phyloP scores from a whole-genome alignment of 2,329 filamentous ascomycete species.

The Penicillium sp. region DNA sequence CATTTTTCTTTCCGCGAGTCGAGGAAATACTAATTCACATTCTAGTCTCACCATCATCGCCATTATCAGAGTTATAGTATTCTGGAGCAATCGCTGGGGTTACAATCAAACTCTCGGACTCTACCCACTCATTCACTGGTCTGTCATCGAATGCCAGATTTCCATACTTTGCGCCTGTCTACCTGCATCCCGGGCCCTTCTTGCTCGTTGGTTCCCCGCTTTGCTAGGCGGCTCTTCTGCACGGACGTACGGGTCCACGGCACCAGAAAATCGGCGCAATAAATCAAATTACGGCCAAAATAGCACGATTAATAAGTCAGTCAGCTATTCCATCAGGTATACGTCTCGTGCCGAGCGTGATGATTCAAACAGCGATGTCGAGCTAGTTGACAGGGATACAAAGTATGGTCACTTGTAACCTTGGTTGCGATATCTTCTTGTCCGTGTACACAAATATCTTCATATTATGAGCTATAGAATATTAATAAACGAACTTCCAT shows the following conservation, averaged over 20 bases:
- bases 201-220: constrained; percentile 24
- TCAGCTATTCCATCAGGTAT: constrained; percentile 31
- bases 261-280: constrained; percentile 3
- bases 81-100: constrained; percentile 30
- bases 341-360: constrained; percentile 7
- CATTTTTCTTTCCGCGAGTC: not conserved
- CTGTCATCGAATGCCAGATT: constrained; percentile 33
- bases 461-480: not conserved
- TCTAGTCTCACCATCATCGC: constrained; percentile 28
- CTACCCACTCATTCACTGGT: constrained; percentile 33
- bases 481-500: not conserved
- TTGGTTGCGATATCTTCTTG: not conserved
- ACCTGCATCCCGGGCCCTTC: constrained; percentile 28
- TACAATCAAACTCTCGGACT: constrained; percentile 24
- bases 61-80: constrained; percentile 31
- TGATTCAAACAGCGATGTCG: constrained; percentile 19
- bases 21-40: not conserved
- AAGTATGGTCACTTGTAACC: constrained; percentile 1
- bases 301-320: constrained; percentile 29
- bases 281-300: constrained; percentile 4
- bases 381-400: constrained; percentile 21
- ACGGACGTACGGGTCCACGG: constrained; percentile 14
- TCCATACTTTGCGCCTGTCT: constrained; percentile 32
- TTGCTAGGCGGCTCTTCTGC: constrained; percentile 16
- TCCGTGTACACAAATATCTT: not conserved